A percentile compares a stretch with the other conserved stretches of the same genome.
phyloP scores from a whole-genome alignment of 1,139 yeast genomes.

The Candida neerlandica region DNA sequence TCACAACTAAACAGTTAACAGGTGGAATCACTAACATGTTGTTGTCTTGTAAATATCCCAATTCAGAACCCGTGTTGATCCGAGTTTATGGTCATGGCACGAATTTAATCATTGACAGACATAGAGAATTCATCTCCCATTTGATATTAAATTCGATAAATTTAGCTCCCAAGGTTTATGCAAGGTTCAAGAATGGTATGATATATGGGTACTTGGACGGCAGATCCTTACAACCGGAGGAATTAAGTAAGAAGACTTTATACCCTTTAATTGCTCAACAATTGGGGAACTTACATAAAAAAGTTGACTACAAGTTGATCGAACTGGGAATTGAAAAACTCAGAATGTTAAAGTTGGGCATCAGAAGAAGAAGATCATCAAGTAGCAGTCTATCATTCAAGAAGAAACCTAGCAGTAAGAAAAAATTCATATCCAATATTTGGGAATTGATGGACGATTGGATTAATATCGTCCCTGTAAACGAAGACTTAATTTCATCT shows the following conservation, averaged over 20 bases:
- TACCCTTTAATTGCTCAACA: conserved; percentile 66
- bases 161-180: conserved; percentile 71
- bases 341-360: conserved; percentile 27
- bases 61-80: conserved; percentile 50
- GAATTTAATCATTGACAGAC: conserved; percentile 70
- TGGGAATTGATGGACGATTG: conserved; percentile 67
- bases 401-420: conserved; percentile 22
- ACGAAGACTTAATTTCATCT: conserved; percentile 42
- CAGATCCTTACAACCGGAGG: conserved; percentile 58
- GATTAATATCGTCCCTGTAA: conserved; percentile 61
- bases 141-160: conserved; percentile 58
- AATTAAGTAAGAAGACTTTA: conserved; percentile 49
- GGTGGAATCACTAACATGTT: conserved; percentile 85
- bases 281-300: conserved; percentile 72
- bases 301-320: conserved; percentile 46
- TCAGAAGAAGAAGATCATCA: conserved; percentile 14
- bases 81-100: conserved; percentile 82
- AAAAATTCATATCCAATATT: conserved; percentile 44
- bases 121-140: conserved; percentile 75
- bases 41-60: conserved; percentile 47
- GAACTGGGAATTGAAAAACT: conserved; percentile 54
- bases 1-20: conserved; percentile 49
- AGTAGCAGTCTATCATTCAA: conserved; percentile 11
- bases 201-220: conserved; percentile 75
- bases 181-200: conserved; percentile 73